Evolutionary conservation across 1,284 basidiomycete genomes (phyloP), one percentile per base, ranked within the genome.

Genomic region (Malassezia brasiliensis): DNA sequence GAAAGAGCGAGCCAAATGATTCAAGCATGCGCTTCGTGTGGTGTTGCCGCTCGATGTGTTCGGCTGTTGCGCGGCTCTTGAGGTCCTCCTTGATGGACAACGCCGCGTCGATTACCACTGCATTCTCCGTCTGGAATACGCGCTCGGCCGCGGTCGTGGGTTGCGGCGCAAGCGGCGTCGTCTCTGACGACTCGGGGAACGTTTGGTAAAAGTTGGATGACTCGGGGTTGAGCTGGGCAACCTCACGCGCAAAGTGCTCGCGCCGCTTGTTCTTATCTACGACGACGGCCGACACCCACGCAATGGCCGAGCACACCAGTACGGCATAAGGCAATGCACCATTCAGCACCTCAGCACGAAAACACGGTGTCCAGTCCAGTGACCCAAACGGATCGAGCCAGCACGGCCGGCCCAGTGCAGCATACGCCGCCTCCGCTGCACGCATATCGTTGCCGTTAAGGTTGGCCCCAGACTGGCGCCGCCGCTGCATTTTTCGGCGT

Each of bases 41-140:
- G 22, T 22, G 45, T 4, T 60, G 46, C 9, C 46, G 47, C 9
- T 56, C 50, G 9, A 60, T 40, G 3, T 34, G 48, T 30, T 60
- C 39, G 1, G 39, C 34, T 25, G 40, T 39, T 8, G 51, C 48
- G 0, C 34, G 44, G 5, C 55, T 46, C 30, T 52, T 50, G 5
- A 28, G 39, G 35, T 62, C 55, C 28, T 60, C 50, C 10, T 65
- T 68, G 9, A 66, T 68, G 19, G 60, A 49, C 32, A 69, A 65
- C 5, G 71, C 70, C 44, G 70, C 69, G 53, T 73, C 70, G 36
- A 74, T 56, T 36, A 74, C 63, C 48, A 73, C 68, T 22, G 67
- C 67, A 38, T 74, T 74, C 46, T 74, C 72, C 22, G 67, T 66
- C 47, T 61, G 65, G 40, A 69, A 72, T 37, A 74, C 69, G 31